Base-by-base conservation (phyloP, 2,329 filamentous ascomycete species). In the Ophiostoma pallidulum region DNA sequence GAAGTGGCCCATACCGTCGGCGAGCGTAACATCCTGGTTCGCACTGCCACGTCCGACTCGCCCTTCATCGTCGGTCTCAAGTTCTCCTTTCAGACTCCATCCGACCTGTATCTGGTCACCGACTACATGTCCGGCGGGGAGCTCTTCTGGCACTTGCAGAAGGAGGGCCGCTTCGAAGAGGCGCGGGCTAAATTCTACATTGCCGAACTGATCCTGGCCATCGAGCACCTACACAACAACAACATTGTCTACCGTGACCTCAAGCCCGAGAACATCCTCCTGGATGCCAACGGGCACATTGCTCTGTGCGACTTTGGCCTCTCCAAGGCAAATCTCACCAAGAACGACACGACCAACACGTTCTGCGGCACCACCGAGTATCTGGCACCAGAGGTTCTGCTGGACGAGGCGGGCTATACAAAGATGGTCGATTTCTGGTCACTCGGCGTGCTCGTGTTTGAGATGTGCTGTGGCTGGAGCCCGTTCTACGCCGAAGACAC, bases 351-450 rank as follows among this genome's bases (percentile, higher is more conserved):
- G 0, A 98, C 92, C 45, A 98, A 97, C 67, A 98, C 92, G 0
- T 98, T 98, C 66, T 98, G 92, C 63, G 92, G 92, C 52, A 98
- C 92, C 1, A 98, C 92, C 0, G 92, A 98, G 64, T 98, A 98
- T 62, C 76, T 98, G 18, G 92, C 92, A 0, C 92, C 92, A 0
- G 92, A 98, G 62, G 92, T 97, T 3, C 74, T 98, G 13, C 71
- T 98, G 38, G 92, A 98, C 57, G 92, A 98, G 69, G 86, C 89
- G 59, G 92, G 92, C 29, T 98, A 98, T 66, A 97, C 92, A 47
- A 97, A 97, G 70, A 97, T 98, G 92, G 92, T 98, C 7, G 92
- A 98, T 64, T 98, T 97, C 65, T 98, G 92, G 92, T 98, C 92
- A 2, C 75, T 98, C 12, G 92, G 92, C 49, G 92, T 98, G 41